These are phyloP conservation scores for Neurospora tetrasperma DNA, from an alignment of 495 filamentous ascomycete genomes.

Conservation along the genomic window DNA sequence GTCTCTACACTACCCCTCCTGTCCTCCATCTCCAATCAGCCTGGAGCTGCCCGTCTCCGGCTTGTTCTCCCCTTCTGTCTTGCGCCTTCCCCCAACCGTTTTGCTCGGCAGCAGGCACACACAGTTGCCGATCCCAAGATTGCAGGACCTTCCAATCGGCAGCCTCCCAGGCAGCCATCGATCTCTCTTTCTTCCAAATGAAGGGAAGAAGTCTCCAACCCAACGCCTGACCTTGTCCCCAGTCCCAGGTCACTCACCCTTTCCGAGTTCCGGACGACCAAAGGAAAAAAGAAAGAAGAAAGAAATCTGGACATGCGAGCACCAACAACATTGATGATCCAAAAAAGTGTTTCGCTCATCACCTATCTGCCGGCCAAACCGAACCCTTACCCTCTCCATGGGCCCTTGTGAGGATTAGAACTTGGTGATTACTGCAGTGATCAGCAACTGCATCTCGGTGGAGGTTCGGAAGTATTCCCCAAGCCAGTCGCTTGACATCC, in stretches of 20 bases:
- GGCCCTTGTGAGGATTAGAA: background rate
- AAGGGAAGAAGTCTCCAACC: background rate
- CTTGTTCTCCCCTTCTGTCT: background rate
- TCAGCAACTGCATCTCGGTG: background rate
- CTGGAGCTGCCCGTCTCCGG: background rate
- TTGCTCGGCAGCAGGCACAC: background rate
- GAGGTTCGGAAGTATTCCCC: background rate
- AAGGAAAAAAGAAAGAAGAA: background rate
- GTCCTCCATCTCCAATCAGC: background rate
- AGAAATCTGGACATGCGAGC: background rate
- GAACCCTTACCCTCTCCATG: background rate
- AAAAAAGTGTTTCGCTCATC: background rate
- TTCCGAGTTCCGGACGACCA: background rate
- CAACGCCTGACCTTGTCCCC: background rate
- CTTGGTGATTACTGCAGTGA: background rate
- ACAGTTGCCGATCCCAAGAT: background rate
- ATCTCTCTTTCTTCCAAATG: background rate
- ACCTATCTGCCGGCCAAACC: background rate
- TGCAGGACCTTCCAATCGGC: slow-evolving; percentile 16
- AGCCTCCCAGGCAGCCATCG: slow-evolving; percentile 7
- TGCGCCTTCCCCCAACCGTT: background rate
- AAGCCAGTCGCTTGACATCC: background rate
- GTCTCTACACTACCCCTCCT: background rate
- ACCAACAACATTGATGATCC: background rate
- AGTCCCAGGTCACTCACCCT: background rate